A percentile compares a stretch with the other conserved stretches of the same genome.
Conservation (phyloP, 176 grass and related monocot genomes). For the Phoenix dactylifera region DNA sequence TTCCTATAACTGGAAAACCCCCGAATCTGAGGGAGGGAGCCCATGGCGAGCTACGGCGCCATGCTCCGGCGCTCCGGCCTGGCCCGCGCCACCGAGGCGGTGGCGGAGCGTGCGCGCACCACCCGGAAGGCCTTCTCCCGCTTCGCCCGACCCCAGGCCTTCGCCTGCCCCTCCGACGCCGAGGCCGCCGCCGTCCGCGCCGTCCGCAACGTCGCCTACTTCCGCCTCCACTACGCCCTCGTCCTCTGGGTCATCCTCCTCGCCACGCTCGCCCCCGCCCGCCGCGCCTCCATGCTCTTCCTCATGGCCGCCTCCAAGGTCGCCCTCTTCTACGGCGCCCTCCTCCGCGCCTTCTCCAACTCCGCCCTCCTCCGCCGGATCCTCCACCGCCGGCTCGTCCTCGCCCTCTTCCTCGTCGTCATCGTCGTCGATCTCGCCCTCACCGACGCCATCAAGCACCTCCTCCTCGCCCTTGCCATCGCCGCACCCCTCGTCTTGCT, state of each 20-base stretch:
- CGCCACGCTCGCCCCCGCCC: constrained; percentile 44
- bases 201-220: constrained; percentile 60
- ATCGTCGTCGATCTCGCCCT: constrained; percentile 52
- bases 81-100: constrained; percentile 28
- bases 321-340: constrained; percentile 55
- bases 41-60: constrained; percentile 30
- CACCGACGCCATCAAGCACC: constrained; percentile 39
- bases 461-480: constrained; percentile 32
- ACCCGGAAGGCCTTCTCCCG: constrained; percentile 24
- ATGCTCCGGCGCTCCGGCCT: constrained; percentile 41
- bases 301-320: constrained; percentile 80
- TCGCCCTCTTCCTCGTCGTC: constrained; percentile 35
- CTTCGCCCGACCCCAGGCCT: constrained; percentile 44
- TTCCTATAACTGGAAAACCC: too few species aligned
- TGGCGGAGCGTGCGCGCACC: constrained; percentile 26
- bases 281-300: constrained; percentile 57
- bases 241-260: constrained; percentile 68
- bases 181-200: constrained; percentile 69
- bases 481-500: constrained; percentile 51
- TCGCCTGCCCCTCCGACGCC: constrained; percentile 39
- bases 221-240: constrained; percentile 59
- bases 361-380: constrained; percentile 52
- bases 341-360: constrained; percentile 54
- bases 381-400: constrained; percentile 57
- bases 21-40: too few species aligned